Evolutionary conservation across 768 basidiomycete species (phyloP), one percentile per base, ranked within the genome.

Genomic region (Russula sp.): DNA sequence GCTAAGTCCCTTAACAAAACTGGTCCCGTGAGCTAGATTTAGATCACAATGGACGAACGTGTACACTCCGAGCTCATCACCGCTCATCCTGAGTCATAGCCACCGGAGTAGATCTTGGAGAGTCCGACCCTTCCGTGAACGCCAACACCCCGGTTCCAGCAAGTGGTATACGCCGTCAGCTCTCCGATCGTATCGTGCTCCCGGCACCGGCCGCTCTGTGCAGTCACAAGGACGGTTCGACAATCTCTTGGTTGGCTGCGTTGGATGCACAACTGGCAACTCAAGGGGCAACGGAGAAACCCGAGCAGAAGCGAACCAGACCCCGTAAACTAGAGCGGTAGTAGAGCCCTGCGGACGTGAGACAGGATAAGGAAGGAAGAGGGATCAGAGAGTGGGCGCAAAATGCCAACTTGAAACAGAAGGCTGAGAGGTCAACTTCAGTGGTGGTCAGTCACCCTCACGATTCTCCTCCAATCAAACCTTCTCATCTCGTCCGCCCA

Each of bases 401-500:
- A 63, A 10, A 32, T 56, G 62, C 62, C 51, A 63, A 63, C 62
- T 34, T 59, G 62, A 63, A 63, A 63, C 62, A 53, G 56, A 20
- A 34, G 10, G 32, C 22, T 16, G 50, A 11, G 14, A 13, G 40
- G 5, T 4, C 45, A n/a, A 39, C 52, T 47, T 20, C 59, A 60
- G 35, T 47, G 27, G 45, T 47, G 7, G 10, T 5, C 45, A 16
- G 54, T 55, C 22, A 39, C 59, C 34, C 16, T 50, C 54, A 50
- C 55, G 18, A 20, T 8, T 1, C 49, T 51, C 40, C 18, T 1
- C 4, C 37, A 57, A 62, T 63, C 62, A 63, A 63, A 57, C 62
- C 56, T 63, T 63, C 56, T 52, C 44, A 42, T 37, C 35, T 53
- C 62, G 18, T 42, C 51, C 50, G 27, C 59, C 22, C 32, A n/a